Base-by-base conservation (phyloP, 306 rosid genomes). In the Canavalia gladiata region DNA sequence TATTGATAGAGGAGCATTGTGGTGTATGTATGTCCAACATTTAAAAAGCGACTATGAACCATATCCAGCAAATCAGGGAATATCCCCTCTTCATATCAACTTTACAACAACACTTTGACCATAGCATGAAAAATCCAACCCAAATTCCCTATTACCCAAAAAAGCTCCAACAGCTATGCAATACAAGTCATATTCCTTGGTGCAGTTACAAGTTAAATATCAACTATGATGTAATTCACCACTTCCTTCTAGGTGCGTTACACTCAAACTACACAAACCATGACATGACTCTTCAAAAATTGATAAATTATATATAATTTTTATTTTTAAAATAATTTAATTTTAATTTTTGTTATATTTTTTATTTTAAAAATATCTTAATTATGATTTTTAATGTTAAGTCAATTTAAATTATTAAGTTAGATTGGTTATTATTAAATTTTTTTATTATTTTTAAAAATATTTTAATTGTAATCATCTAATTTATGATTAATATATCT, bases 101-200 rank as follows among this genome's bases (percentile, higher is more conserved):
- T 86, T 78, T 52, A 41, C 58, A 67, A 52, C 71, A 70, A 35
- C 70, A 78, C 70, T 88, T 86, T 86, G 86, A 86, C 89, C 74
- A 72, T 8, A 25, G 8, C 33, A 74, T 34, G 1, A 65, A 8
- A 78, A 11, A 47, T 37, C 6, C 54, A 35, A n/a, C 41, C 80
- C 79, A 10, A 30, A 74, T 57, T 79, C 50, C 6, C 18, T 68
- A 4, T 49, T 74, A 51, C 71, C 60, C 7, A 9, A 68, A 77
- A 59, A 33, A 70, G 30, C 68, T 78, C 77, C 49, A 68, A 59
- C 85, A 67, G 45, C 58, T 76, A 58, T 82, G 65, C 82, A 39
- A 49, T 51, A n/a, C 72, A 76, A 77, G 66, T 70, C 73, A 76
- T 56, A 33, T 6, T 74, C 54, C 64, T 73, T 7, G 12, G 18